Base-by-base conservation (phyloP, 371 early-diverging fungal species). In the Mucor irregularis region DNA sequence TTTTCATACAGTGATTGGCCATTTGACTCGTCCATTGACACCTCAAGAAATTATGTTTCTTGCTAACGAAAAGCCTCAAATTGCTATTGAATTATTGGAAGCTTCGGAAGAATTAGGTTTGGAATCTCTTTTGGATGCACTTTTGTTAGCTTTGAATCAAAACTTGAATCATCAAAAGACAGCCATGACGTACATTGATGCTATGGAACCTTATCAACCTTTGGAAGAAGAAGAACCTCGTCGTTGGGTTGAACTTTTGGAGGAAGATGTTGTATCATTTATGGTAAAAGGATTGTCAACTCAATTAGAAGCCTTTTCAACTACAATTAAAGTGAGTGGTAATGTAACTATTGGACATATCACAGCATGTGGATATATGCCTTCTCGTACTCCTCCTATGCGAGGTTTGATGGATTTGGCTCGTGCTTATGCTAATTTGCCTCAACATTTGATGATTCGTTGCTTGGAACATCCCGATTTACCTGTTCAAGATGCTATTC, bases 101-200 rank as follows among this genome's bases (percentile, higher is more conserved):
- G 68, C 71, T 2, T 48, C 76, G 5, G 73, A 76, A 14, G 61
- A 70, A 40, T 53, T 72, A 13, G 76, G 70, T 14, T 24, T 76
- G 42, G 64, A 71, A 5, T 26, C 38, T 5, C 25, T 76, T 14
- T 43, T 62, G 42, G 58, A 66, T 28, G 56, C 57, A n/a, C 16
- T 72, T 8, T 40, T 76, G 7, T 29, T 62, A 10, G 56, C 57
- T 8, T 29, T 76, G 30, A 46, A 50, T 5, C 63, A 61, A 25
- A 61, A 65, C 37, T 31, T 72, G 25, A 58, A 33, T 11, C 61
- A 68, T 24, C 51, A 35, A 39, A 56, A 64, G 26, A 48, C 42
- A n/a, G 65, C 65, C 21, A 64, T 56, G 58, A 61, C 57, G 10
- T 65, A 63, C n/a, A 54, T 72, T 3, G 46, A 65, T 3, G 52